Base-by-base conservation (phyloP, 129 eudicot species). In the Flaveria linearis region DNA sequence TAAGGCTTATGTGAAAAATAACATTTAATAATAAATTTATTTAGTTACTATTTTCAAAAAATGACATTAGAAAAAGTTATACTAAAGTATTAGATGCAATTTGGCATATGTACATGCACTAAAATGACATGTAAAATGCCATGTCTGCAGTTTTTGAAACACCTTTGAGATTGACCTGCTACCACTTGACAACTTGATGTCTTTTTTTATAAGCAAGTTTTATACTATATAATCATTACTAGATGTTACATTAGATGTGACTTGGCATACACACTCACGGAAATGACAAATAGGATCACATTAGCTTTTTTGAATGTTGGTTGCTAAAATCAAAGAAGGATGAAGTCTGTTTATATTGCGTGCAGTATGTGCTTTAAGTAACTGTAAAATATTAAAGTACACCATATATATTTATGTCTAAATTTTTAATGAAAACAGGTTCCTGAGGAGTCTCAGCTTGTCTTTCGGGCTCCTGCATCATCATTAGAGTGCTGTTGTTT, bases 381-480 rank as follows among this genome's bases (percentile, higher is more conserved):
- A 6, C 5, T 1, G 9, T 62, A 12, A 26, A 30, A 14, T 30
- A 62, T 5, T 28, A 9, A 26, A 13, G 39, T 65, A 33, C 3
- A 0, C 65, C 25, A 46, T 63, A 45, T 14, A 53, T 50, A 4
- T 58, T 53, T 81, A 13, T 33, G n/a, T 15, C 9, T 39, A 5
- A 5, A 66, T 39, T 65, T 57, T 53, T 46, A 28, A 76, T 82
- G 3, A 74, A 62, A 17, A 75, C 79, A 94, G 99, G 90, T 94
- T 46, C 99, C 97, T 14, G 99, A 94, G 83, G 94, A 94, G 82
- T 82, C 97, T 15, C 97, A 86, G 13, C 75, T 95, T 63, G 82
- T 89, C 52, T 95, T 83, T 73, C 94, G 99, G 23, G n/a, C n/a
- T n/a, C n/a, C n/a, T n/a, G n/a, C n/a, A n/a, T n/a, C n/a, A n/a